phyloP scores from a whole-genome alignment of 164 flowering plant genomes.

The Sedum album region DNA sequence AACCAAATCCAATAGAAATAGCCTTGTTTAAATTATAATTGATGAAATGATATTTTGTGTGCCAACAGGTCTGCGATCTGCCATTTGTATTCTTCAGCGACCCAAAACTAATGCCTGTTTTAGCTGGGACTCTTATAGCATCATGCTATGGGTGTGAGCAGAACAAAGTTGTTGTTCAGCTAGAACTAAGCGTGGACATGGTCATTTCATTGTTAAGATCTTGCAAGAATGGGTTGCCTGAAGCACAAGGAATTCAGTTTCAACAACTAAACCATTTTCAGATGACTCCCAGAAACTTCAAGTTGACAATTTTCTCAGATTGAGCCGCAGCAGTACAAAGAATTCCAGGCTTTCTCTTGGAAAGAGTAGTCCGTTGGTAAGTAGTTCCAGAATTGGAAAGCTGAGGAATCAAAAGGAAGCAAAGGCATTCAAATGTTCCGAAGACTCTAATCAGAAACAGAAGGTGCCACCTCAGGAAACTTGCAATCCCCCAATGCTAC shows the following conservation, averaged over 20 bases:
- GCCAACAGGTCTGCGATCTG: slow-evolving; percentile 77
- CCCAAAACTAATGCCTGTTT: slow-evolving; percentile 73
- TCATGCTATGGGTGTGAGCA: slow-evolving; percentile 84
- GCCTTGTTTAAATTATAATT: not conserved
- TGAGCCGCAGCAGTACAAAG: slow-evolving; percentile 31
- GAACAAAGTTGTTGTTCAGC: slow-evolving; percentile 73
- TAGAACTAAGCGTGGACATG: slow-evolving; percentile 87
- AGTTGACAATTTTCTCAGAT: slow-evolving; percentile 27
- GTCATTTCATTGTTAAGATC: slow-evolving; percentile 67
- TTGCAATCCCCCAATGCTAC: slow-evolving; percentile 42
- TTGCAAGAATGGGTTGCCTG: slow-evolving; percentile 42
- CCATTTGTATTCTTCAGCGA: slow-evolving; percentile 93
- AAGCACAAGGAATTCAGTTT: slow-evolving; percentile 19
- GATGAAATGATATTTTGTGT: slow-evolving; percentile 16
- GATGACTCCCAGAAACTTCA: slow-evolving; percentile 44
- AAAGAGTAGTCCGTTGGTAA: slow-evolving; percentile 26
- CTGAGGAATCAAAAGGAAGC: slow-evolving; percentile 45
- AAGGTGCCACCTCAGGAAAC: slow-evolving; percentile 26
- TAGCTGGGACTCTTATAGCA: slow-evolving; percentile 78
- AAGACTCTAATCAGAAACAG: slow-evolving; percentile 36
- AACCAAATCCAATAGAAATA: not conserved
- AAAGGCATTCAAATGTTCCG: slow-evolving; percentile 35
- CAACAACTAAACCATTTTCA: slow-evolving; percentile 22
- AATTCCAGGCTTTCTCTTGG: slow-evolving; percentile 24
- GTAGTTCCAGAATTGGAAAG: slow-evolving; percentile 32